phyloP scores from a whole-genome alignment of 2,329 filamentous ascomycete genomes.

The Acephala macrosclerotiorum region DNA sequence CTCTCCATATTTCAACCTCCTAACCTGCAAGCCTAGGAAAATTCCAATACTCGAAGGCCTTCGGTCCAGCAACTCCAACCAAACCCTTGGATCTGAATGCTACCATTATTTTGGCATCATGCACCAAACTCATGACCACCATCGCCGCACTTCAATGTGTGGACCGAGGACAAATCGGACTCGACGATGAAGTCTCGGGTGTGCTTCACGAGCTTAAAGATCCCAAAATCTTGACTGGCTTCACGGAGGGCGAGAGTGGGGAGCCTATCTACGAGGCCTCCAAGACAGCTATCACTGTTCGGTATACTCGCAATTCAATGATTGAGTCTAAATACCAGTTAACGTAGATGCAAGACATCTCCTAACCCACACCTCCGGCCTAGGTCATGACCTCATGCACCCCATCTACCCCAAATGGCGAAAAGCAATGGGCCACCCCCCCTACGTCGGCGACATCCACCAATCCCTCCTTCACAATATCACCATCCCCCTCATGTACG shows the following conservation, averaged over 20 bases:
- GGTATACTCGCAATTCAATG: conserved; percentile 19
- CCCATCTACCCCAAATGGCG: conserved; percentile 22
- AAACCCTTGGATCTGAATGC: conserved; percentile 59
- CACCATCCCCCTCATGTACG: conserved; percentile 61
- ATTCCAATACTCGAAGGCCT: conserved; percentile 46
- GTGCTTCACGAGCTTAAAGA: conserved; percentile 36
- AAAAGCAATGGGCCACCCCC: conserved; percentile 11
- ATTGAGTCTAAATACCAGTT: neutral
- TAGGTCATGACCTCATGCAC: conserved; percentile 27
- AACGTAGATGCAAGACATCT: conserved; percentile 15
- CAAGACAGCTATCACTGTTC: conserved; percentile 32
- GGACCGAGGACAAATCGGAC: conserved; percentile 54
- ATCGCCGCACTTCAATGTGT: conserved; percentile 64
- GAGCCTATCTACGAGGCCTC: conserved; percentile 28
- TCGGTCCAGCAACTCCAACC: conserved; percentile 58
- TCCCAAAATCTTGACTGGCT: conserved; percentile 33
- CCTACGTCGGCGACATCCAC: neutral
- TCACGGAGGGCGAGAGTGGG: conserved; percentile 25
- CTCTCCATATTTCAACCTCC: neutral
- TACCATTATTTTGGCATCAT: conserved; percentile 58
- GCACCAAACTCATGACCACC: conserved; percentile 62
- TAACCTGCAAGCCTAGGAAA: conserved; percentile 37
- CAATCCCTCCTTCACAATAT: conserved; percentile 18
- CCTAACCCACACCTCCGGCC: conserved; percentile 34
- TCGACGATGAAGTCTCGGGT: conserved; percentile 52